phyloP scores from a whole-genome alignment of 441 rosid species.

The Codiaeum variegatum region DNA sequence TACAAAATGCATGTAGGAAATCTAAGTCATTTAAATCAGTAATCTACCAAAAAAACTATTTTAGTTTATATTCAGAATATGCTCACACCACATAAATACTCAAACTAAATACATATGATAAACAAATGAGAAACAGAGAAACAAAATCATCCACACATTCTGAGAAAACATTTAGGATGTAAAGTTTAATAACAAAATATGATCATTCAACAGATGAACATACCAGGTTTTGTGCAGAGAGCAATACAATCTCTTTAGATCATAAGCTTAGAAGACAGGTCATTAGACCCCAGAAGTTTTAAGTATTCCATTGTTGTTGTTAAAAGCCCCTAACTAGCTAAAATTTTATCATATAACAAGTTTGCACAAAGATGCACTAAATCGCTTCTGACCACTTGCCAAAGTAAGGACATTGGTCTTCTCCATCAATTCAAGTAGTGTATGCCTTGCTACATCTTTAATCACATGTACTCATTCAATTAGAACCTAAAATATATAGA shows the following conservation, averaged over 20 bases:
- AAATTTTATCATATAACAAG: conserved; percentile 95
- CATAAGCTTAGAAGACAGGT: conserved; percentile 78
- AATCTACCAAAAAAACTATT: not conserved
- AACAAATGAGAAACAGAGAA: not conserved
- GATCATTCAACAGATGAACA: not conserved
- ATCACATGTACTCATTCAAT: too few species aligned
- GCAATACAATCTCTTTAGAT: conserved; percentile 88
- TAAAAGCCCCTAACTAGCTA: conserved; percentile 96
- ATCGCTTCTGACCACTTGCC: conserved; percentile 92
- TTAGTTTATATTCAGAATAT: not conserved
- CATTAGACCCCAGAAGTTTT: conserved; percentile 82
- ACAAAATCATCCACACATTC: not conserved
- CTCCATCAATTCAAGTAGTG: conserved; percentile 99
- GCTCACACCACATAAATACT: not conserved
- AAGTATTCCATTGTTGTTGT: conserved; percentile 71
- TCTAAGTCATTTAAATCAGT: not conserved
- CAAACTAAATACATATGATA: not conserved
- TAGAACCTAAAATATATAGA: too few species aligned
- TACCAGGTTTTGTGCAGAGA: conserved; percentile 62
- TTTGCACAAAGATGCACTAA: conserved; percentile 91
- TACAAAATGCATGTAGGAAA: not conserved
- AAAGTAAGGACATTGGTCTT: conserved; percentile 96
- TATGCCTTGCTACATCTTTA: too few species aligned
- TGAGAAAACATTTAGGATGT: not conserved
- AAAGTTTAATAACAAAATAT: conserved; percentile 6